Evolutionary conservation across 2,329 filamentous ascomycete genomes (phyloP), one percentile per base, ranked within the genome.

Genomic region (Epichloe gansuensis): DNA sequence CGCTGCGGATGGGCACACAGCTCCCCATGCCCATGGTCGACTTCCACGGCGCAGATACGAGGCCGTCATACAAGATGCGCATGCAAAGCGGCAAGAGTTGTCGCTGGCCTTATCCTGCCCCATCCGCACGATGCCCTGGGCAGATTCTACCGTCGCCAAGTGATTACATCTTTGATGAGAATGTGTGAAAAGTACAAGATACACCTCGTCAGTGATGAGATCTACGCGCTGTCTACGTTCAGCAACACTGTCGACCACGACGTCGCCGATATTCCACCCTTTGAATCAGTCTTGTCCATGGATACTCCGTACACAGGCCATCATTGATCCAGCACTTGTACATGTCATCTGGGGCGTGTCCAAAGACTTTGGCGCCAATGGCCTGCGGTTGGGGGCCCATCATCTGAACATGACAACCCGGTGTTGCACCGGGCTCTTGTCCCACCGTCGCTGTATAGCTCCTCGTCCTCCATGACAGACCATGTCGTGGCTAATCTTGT

Each of bases 351-450:
- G 73, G 62, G 67, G 69, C 25, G 65, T 70, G 57, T 68, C 64
- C 49, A 73, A 76, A 57, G 77, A 80, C 60, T 82, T 81, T 61
- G 74, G 75, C 25, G 73, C 74, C 21, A 79, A 78, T 42, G 79
- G 79, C 0, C 62, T 80, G 7, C 71, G 77, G 1, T 55, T 80
- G 4, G 77, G 77, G 0, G 67, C 64, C 64, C 17, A 62, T 78
- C n/a, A 65, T 77, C 23, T 74, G 73, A 5, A 5, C 74, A 75
- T 51, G 59, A 65, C 35, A 77, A 75, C 52, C 48, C 57, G 2
- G 56, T 61, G 0, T 57, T 77, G 0, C 66, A 70, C 43, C 53
- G 55, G 1, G 69, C 73, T 0, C 50, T 76, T 12, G 51, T 53
- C 21, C 48, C 52, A 5, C 23, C 48, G 43, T 53, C 48, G 27